A percentile compares a stretch with the other conserved stretches of the same genome.
Conservation (phyloP, 2,329 filamentous ascomycete species). For the Apiospora rasikravindrae region DNA sequence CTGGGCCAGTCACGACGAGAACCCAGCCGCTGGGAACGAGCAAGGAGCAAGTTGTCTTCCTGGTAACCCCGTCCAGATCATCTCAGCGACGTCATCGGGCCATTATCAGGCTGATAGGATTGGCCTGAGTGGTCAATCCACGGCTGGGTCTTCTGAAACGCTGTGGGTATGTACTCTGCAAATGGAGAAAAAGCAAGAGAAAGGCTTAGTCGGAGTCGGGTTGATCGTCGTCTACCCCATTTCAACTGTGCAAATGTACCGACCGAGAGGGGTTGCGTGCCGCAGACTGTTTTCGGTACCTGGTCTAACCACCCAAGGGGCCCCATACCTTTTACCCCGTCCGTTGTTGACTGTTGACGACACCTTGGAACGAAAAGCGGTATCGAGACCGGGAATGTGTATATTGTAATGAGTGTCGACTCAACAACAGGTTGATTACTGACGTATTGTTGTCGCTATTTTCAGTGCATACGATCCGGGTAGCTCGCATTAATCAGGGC, state of each 20-base stretch:
- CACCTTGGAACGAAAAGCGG: neutral
- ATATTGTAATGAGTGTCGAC: neutral
- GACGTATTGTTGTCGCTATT: neutral
- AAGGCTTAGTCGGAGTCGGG: neutral
- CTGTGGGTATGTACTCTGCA: neutral
- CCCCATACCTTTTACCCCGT: neutral
- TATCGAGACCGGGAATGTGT: neutral
- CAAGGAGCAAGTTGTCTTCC: neutral
- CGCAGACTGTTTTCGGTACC: too few species aligned
- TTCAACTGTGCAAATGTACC: neutral
- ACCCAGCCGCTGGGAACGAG: neutral
- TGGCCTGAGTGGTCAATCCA: neutral
- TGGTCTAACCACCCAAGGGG: neutral
- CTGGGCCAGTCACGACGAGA: neutral
- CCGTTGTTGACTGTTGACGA: neutral
- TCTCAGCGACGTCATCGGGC: neutral
- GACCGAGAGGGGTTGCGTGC: neutral
- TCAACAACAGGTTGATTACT: neutral
- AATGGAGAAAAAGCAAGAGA: neutral
- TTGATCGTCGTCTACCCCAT: constrained; percentile 13
- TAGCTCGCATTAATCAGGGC: constrained; percentile 13
- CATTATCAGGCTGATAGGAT: neutral
- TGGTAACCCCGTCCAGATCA: neutral
- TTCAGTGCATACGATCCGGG: constrained; percentile 13
- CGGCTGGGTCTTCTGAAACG: constrained; percentile 4